Evolutionary conservation across 495 filamentous ascomycete genomes (phyloP), one percentile per base, ranked within the genome.

Genomic region (Lasiosphaeriaceae sp.): DNA sequence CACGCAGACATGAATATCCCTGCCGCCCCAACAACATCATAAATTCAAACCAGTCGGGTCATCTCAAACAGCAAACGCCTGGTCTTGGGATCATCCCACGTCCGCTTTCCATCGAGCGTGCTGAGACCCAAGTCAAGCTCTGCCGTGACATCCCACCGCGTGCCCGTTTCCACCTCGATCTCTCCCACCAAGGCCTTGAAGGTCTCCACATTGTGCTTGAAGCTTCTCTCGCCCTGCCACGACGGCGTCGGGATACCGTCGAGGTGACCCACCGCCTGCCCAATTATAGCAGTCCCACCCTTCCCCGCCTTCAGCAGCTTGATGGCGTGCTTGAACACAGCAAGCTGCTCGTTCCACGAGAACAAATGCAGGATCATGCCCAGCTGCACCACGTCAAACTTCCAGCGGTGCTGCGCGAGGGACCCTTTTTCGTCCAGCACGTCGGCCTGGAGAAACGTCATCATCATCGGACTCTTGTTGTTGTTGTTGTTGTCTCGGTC

Each of bases 361-460:
- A 74, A 79, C 21, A 76, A 64, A 50, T 80, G 76, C 52, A 79
- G 71, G 35, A 79, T 67, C 31, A 73, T 76, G 4, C 70, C 72
- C 7, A 73, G 69, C 22, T 77, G 73, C 5, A 78, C 64, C 11
- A 76, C 60, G 24, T 66, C 70, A 31, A 31, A 31, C 26, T 31
- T 3, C 26, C 26, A 31, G 4, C 26, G 3, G 26, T 31, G 9
- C 26, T 31, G 4, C 4, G 26, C 26, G 26, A 31, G 26, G 4
- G 26, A 9, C 3, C 26, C 26, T 9, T 31, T 9, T 9, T 31
- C 4, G 26, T 31, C 26, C 4, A 31, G 26, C 3, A 31, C 9
- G 9, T 31, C 26, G 26, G 26, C 26, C 9, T 31, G 26, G 26
- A 31, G 9, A 9, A 31, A 31, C 26, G 26, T 31, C 26, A 37